Conservation (phyloP, 495 filamentous ascomycete species). For the Trichocladium uniseriatum region DNA sequence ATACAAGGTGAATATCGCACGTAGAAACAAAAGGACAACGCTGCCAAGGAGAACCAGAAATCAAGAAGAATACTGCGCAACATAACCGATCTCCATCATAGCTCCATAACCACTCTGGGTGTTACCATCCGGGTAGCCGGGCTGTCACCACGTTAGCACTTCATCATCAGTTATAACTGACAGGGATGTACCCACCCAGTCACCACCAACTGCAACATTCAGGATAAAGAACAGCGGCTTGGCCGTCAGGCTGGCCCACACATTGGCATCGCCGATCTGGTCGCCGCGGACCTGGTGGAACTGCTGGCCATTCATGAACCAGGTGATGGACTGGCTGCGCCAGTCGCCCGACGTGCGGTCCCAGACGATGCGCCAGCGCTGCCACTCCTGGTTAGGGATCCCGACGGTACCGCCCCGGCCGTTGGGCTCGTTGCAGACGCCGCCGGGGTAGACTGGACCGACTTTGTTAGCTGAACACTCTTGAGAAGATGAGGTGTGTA, state of each 20-base stretch:
- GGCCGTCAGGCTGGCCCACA: conserved; percentile 33
- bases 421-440: conserved; percentile 39
- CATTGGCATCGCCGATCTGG: conserved; percentile 25
- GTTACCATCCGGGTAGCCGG: conserved; percentile 30
- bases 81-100: conserved; percentile 42
- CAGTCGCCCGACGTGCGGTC: conserved; percentile 33
- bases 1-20: no score
- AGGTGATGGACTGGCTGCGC: conserved; percentile 37
- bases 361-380: conserved; percentile 39
- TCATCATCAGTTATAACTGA: neutral
- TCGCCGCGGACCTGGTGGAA: conserved; percentile 34
- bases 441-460: conserved; percentile 26
- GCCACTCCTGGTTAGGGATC: conserved; percentile 37
- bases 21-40: no score
- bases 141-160: conserved; percentile 19
- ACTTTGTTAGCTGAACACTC: neutral
- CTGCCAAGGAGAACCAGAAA: neutral
- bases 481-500: no score
- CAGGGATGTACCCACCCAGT: conserved; percentile 32
- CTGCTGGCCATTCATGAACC: conserved; percentile 36
- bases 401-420: conserved; percentile 27
- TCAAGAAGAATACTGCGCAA: conserved; percentile 30
- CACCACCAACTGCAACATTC: conserved; percentile 44
- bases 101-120: conserved; percentile 34
- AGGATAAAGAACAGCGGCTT: conserved; percentile 37